Conservation (phyloP, 768 basidiomycete genomes). For the Termitomyces sp. region DNA sequence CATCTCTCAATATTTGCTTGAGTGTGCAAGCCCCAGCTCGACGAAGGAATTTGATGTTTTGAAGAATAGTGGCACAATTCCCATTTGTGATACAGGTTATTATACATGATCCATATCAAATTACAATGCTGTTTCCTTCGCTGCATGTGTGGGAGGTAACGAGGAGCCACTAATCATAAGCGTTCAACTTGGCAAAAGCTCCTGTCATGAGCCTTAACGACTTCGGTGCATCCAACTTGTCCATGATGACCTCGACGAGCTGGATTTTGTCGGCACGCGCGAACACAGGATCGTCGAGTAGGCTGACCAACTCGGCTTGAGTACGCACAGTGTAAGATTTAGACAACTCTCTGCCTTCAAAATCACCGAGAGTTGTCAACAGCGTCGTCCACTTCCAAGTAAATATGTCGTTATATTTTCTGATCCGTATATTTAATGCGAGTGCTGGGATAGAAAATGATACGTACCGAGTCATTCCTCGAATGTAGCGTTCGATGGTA, state of each 20-base stretch:
- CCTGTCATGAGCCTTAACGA: conserved; percentile 55
- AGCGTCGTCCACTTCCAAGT: conserved; percentile 75
- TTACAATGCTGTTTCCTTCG: too few species aligned
- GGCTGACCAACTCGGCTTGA: conserved; percentile 59
- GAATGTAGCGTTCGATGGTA: conserved; percentile 80
- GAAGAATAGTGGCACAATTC: too few species aligned
- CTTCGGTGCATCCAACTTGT: conserved; percentile 64
- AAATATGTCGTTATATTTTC: conserved; percentile 84
- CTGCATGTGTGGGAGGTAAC: too few species aligned
- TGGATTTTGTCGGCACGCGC: conserved; percentile 63
- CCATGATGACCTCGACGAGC: conserved; percentile 80
- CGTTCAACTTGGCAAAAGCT: conserved; percentile 47
- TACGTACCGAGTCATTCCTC: conserved; percentile 52
- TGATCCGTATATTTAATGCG: conserved; percentile 15
- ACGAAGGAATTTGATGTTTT: too few species aligned
- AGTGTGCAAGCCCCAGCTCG: too few species aligned
- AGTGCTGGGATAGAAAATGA: background rate
- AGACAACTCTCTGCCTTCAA: conserved; percentile 40
- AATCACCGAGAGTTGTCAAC: conserved; percentile 54
- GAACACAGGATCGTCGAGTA: conserved; percentile 66
- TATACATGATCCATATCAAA: background rate
- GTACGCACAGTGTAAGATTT: conserved; percentile 65
- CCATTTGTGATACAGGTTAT: too few species aligned
- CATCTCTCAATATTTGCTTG: too few species aligned
- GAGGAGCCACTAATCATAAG: conserved; percentile 25